Percentiles rank a stretch among this genome's conserved stretches.
These are phyloP conservation scores for Colletotrichum destructivum DNA, from an alignment of 2,329 filamentous ascomycete species.

Conservation along the genomic window DNA sequence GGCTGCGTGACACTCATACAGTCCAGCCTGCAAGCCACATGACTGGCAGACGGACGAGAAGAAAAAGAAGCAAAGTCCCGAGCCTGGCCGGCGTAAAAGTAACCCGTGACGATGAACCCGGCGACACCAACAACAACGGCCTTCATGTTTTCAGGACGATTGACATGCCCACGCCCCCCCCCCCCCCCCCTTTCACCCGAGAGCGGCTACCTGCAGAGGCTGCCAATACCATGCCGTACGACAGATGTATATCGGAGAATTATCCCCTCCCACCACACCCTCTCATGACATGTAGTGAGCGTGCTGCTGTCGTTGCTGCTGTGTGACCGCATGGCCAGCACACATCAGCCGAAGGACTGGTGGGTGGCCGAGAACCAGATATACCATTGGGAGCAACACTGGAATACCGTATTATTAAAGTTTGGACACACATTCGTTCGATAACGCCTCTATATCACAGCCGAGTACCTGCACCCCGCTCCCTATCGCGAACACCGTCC, in stretches of 20 bases:
- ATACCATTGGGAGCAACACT: too few relatives aligned
- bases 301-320: background rate
- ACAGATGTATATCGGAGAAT: constrained; percentile 31
- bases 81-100: background rate
- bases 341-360: background rate
- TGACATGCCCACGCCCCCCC: background rate
- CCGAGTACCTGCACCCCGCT: background rate
- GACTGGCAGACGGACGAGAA: too few relatives aligned
- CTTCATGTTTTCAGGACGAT: background rate
- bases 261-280: background rate
- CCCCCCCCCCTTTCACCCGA: too few relatives aligned
- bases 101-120: background rate
- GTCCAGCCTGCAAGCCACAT: constrained; percentile 1
- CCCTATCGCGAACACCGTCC: too few relatives aligned
- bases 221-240: background rate
- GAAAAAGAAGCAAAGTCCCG: background rate
- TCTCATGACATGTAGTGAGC: background rate
- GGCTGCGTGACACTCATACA: constrained; percentile 9
- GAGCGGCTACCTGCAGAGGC: background rate
- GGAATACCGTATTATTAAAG: background rate
- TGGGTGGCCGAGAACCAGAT: too few relatives aligned
- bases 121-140: background rate
- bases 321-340: constrained; percentile 16
- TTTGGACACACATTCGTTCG: too few relatives aligned
- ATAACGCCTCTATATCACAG: background rate